Base-by-base conservation (phyloP, 73 alveolate genomes). In the Paramecium octaurelia region DNA sequence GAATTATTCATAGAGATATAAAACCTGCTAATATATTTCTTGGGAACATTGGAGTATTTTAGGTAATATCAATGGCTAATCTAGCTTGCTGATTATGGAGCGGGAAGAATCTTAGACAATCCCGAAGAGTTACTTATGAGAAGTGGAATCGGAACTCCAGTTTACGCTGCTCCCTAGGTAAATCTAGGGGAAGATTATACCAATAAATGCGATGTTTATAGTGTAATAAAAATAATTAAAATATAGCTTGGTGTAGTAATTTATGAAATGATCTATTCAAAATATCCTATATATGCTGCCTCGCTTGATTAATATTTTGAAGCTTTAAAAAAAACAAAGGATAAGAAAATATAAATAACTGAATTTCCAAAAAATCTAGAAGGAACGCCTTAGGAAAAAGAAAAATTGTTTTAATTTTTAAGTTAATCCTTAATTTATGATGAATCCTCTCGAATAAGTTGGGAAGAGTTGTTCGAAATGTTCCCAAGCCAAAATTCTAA, bases 1-100 rank as follows among this genome's bases (percentile, higher is more conserved):
- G 58, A n/a, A 54, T 86, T 21, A 86, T 86, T 48, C 93, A 86
- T 86, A 86, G 93, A 35, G 93, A 86, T 86, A 31, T 86, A n/a
- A 86, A 86, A 24, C 93, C 93, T 1, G 93, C 60, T 1, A 86
- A 86, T 31, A 35, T 86, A 31, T 38, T 76, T 11, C 2, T 54
- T 18, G 69, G 69, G 21, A 54, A 54, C 21, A 54, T n/a, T 18
- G 69, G 69, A 54, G 5, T 10, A 3, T 38, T 8, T 42, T 84
- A 84, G 58, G 92, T 40, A 84, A 21, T 23, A 44, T 46, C 18
- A 9, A 84, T 4, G 18, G 58, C 36, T 7, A n/a, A 84, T 84
- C 12, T 84, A n/a, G 92, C 20, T 8, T 44, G 42, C 43, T 18
- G 92, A 21, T 54, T 64, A 84, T 84, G 59, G 59, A 18, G 18